phyloP scores from a whole-genome alignment of 768 basidiomycete species.

The Porphyrellus cyaneotinctus region DNA sequence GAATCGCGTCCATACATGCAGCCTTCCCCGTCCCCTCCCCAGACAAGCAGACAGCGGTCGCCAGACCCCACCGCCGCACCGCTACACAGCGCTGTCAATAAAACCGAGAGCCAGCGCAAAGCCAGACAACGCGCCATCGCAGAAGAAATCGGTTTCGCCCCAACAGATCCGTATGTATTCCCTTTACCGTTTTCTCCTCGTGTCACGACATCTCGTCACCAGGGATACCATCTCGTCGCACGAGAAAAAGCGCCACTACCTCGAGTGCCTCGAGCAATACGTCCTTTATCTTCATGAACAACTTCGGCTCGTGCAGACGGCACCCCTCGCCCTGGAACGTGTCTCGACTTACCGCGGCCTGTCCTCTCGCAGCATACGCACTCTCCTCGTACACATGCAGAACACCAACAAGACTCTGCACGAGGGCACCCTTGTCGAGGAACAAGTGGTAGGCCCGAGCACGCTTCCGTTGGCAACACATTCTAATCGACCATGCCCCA shows the following conservation, averaged over 20 bases:
- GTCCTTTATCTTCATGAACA: constrained; percentile 63
- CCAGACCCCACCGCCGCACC: not conserved
- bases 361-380: constrained; percentile 62
- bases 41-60: constrained; percentile 7
- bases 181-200: not conserved
- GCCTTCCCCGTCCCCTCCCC: constrained; percentile 12
- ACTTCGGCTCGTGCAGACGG: constrained; percentile 45
- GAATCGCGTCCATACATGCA: constrained; percentile 3
- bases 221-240: constrained; percentile 76
- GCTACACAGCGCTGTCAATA: constrained; percentile 17
- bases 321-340: constrained; percentile 47
- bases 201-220: not conserved
- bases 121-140: constrained; percentile 56
- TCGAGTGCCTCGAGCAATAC: constrained; percentile 71
- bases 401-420: constrained; percentile 49
- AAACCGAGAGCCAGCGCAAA: constrained; percentile 50
- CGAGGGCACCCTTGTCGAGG: constrained; percentile 47
- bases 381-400: constrained; percentile 69
- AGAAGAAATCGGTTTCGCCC: constrained; percentile 50
- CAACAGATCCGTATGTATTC: constrained; percentile 56
- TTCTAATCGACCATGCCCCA: constrained; percentile 3
- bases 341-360: constrained; percentile 51
- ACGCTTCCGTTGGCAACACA: not conserved
- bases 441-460: constrained; percentile 43
- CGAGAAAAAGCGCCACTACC: constrained; percentile 71